Base-by-base conservation (phyloP, 305 asterid genomes). In the Rubia balearica region DNA sequence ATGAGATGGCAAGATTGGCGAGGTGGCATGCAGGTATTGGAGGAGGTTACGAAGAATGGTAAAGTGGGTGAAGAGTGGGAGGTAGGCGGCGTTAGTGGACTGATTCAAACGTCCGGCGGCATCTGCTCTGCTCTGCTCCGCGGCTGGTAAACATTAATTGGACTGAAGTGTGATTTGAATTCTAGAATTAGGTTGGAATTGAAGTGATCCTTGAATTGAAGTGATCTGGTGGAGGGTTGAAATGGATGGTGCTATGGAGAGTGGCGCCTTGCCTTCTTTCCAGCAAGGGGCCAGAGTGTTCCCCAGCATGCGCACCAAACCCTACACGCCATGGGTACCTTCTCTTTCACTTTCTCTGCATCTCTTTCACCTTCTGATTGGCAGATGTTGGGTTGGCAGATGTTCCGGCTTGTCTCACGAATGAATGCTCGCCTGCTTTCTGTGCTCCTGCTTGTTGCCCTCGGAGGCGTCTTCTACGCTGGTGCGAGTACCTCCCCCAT, bases 401-500 rank as follows among this genome's bases (percentile, higher is more conserved):
- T 88, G 64, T 87, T 91, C 80, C 99, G 94, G 49, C 69, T 87
- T 70, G 82, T 95, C 81, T 83, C 81, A 93, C 87, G 97, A 80
- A 86, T 87, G 78, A 91, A 95, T 74, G 77, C 60, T 71, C 98
- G 98, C 66, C 85, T 91, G 75, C 92, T 90, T 71, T 74, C 85
- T 84, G 82, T 84, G 83, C 87, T 90, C 77, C 83, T 90, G 79
- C 87, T 90, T 77, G 71, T 87, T 81, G 94, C 85, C 61, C 76
- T 87, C 70, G 98, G 92, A 75, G 94, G 82, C 74, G 85, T 95
- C 63, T 83, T 91, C 83, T 95, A 95, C 76, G 77, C 89, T 78
- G 98, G 98, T 77, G 97, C 98, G 27, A 83, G 92, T 45, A 88
- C 98, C 78, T 95, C 99, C 8, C 94, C 98, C 1, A 85, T 82